A percentile compares a stretch with the other conserved stretches of the same genome.
Conservation (phyloP, 495 filamentous ascomycete genomes). For the Daldinia childiae region DNA sequence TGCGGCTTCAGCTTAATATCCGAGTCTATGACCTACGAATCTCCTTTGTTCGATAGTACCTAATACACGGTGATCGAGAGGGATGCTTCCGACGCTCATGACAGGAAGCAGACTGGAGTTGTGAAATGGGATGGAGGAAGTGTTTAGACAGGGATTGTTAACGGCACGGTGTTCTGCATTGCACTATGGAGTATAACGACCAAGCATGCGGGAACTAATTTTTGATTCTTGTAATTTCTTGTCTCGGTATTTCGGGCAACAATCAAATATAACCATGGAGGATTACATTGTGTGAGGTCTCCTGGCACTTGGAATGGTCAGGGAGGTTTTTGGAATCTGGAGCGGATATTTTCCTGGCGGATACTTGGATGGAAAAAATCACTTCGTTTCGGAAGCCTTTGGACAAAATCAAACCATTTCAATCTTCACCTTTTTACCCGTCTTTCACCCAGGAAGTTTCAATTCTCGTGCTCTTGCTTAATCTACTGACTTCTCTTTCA, state of each 20-base stretch:
- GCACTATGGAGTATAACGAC: slow-evolving; percentile 53
- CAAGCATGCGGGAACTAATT: slow-evolving; percentile 48
- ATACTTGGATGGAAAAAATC: slow-evolving; percentile 25
- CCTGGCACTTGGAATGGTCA: slow-evolving; percentile 46
- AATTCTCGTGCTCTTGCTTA: slow-evolving; percentile 41
- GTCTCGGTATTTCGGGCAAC: slow-evolving; percentile 41
- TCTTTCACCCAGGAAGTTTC: slow-evolving; percentile 44
- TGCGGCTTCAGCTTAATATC: slow-evolving; percentile 37
- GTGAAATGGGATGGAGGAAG: slow-evolving; percentile 34
- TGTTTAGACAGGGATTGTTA: slow-evolving; percentile 44
- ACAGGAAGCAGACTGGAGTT: slow-evolving; percentile 50
- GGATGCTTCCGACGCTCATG: slow-evolving; percentile 48
- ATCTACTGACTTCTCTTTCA: slow-evolving; percentile 36
- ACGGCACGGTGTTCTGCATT: slow-evolving; percentile 48
- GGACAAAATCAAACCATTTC: slow-evolving; percentile 48
- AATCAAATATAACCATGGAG: slow-evolving; percentile 36
- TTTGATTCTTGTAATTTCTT: slow-evolving; percentile 57
- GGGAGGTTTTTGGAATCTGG: slow-evolving; percentile 30
- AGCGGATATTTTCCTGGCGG: slow-evolving; percentile 13
- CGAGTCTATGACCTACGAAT: slow-evolving; percentile 51
- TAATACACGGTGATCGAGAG: slow-evolving; percentile 48
- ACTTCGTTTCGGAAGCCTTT: slow-evolving; percentile 21
- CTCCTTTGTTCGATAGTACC: slow-evolving; percentile 50
- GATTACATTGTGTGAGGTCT: slow-evolving; percentile 53
- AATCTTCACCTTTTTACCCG: slow-evolving; percentile 39